A percentile compares a stretch with the other conserved stretches of the same genome.
phyloP scores from a whole-genome alignment of 352 stramenopile genomes.

The Pythium biforme region DNA sequence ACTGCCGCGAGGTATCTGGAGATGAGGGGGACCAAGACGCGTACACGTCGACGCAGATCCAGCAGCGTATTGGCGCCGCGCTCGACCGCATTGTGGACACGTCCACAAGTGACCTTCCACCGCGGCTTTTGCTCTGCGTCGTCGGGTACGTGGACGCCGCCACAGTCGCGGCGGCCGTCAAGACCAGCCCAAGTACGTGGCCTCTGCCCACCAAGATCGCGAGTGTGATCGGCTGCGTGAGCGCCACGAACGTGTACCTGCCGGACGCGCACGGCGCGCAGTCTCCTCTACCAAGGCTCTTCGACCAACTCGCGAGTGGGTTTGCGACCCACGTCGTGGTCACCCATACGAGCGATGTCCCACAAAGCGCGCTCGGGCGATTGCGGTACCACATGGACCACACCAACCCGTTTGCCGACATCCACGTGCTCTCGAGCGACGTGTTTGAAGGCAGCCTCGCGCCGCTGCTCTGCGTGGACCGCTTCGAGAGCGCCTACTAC shows the following conservation, averaged over 20 bases:
- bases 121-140: constrained; percentile 52
- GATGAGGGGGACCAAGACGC: constrained; percentile 25
- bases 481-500: constrained; percentile 62
- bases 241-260: constrained; percentile 51
- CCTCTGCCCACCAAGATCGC: constrained; percentile 41
- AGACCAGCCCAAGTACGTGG: constrained; percentile 10
- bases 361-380: constrained; percentile 35
- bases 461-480: constrained; percentile 49
- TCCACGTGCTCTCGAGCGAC: constrained; percentile 58
- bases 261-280: constrained; percentile 39
- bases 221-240: constrained; percentile 49
- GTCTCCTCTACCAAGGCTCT: constrained; percentile 55
- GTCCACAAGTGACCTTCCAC: constrained; percentile 29
- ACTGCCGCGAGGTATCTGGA: constrained; percentile 13
- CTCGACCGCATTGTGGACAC: constrained; percentile 13
- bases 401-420: constrained; percentile 67
- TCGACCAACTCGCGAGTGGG: constrained; percentile 61
- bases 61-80: constrained; percentile 20
- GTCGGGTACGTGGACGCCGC: constrained; percentile 60
- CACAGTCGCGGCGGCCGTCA: constrained; percentile 44
- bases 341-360: constrained; percentile 51
- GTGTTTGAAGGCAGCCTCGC: constrained; percentile 66
- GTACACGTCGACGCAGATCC: constrained; percentile 27
- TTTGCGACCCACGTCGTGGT: constrained; percentile 68
- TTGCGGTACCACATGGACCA: constrained; percentile 70